Base-by-base conservation (phyloP, 768 basidiomycete species). In the Pleurotus pulmonarius region DNA sequence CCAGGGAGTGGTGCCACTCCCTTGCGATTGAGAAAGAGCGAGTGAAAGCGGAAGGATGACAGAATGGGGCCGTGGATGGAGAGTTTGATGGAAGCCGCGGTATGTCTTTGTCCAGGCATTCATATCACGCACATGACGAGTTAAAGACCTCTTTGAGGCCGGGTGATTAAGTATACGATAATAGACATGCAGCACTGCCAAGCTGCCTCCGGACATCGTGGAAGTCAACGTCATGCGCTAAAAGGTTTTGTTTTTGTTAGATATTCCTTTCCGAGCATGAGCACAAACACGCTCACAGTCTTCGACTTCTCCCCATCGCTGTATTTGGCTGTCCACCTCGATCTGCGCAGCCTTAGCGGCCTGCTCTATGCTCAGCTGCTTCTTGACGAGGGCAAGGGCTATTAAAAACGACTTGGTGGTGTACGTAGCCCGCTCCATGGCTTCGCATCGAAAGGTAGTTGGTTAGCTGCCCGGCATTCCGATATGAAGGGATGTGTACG, bases 291-390 rank as follows among this genome's bases (percentile, higher is more conserved):
- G 40, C 97, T 78, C 65, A 98, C 96, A 92, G 69, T 98, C 97
- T 76, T 98, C 97, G 0, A 99, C 97, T 73, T 98, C 96, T n/a
- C 97, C 97, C 97, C 97, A 99, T 48, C 87, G 81, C 70, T 95
- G 85, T 58, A 98, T 98, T 73, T 98, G 96, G 68, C 93, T 95
- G 60, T 86, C 79, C 0, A 99, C 96, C 72, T 99, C 97, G 6
- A 96, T 95, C 52, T 89, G 88, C 5, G 93, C 82, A 0, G 92
- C 92, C 49, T 85, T 70, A 2, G 94, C 83, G 7, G 96, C 95
- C 65, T 93, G 76, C 64, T 99, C 92, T 1, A 85, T 91, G 3
- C 83, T 83, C 41, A 98, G 67, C 56, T 79, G 83, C 34, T 85
- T 86, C 63, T 83, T 85, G 29, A 94, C 85, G 29, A 99, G 77